These are phyloP conservation scores for Coffea humblotiana DNA, from an alignment of 305 asterid genomes.

Conservation along the genomic window DNA sequence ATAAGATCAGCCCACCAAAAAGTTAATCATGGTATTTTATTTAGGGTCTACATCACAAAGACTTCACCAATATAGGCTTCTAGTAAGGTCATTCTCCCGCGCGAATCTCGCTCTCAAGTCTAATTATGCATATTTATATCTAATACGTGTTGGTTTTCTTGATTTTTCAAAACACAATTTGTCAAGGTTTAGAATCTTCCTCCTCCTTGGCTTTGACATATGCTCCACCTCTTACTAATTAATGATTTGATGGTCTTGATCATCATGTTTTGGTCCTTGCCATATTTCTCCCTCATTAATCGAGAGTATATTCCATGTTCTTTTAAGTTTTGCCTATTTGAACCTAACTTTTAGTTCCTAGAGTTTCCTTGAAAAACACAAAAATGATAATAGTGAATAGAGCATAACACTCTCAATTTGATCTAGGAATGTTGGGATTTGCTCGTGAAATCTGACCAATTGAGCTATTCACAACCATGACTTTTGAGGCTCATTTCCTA, in stretches of 20 bases:
- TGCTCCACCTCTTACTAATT: neutral
- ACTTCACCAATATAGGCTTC: neutral
- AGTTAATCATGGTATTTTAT: neutral
- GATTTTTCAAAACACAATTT: neutral
- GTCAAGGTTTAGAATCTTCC: neutral
- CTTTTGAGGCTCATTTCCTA: neutral
- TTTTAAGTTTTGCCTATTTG: neutral
- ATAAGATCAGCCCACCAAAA: conserved; percentile 1
- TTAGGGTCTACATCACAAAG: conserved; percentile 9
- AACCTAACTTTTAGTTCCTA: neutral
- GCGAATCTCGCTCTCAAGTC: conserved; percentile 15
- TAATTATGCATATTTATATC: neutral
- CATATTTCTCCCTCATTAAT: neutral
- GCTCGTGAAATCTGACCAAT: neutral
- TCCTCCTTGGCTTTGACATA: neutral
- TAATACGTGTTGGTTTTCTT: too few relatives aligned
- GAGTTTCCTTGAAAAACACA: neutral
- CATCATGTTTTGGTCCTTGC: neutral
- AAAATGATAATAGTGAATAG: neutral
- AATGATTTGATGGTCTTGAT: neutral
- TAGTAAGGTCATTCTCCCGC: neutral
- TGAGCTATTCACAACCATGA: neutral
- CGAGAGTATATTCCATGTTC: neutral
- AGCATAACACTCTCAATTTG: neutral
- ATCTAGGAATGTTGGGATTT: neutral